Base-by-base conservation (phyloP, 2,329 filamentous ascomycete genomes). In the Sarocladium kiliense region DNA sequence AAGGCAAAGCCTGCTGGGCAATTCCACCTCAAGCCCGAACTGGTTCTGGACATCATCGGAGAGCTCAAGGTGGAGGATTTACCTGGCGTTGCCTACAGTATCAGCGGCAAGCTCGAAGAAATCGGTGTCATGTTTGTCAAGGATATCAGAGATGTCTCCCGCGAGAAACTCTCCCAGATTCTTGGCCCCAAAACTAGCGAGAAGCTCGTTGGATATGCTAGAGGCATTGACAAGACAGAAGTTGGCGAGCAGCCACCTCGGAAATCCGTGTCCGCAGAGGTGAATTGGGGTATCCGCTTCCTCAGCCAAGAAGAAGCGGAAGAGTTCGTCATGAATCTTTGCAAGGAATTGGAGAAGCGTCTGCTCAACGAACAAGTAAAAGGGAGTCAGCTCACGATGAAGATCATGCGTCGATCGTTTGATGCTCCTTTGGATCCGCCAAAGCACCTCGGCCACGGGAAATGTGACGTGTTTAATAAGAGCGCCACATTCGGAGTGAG, bases 271-370 rank as follows among this genome's bases (percentile, higher is more conserved):
- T 97, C 94, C 2, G 93, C 93, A 1, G 94, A 99, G 68, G 91
- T 99, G 59, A 99, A 94, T 64, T 99, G 94, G 94, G 94, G 95
- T 2, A 96, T 99, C 55, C 86, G 94, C 5, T 99, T 99, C 66
- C 84, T 94, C 61, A 95, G 81, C 58, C 91, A 97, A 65, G 80
- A 83, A n/a, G 93, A 99, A 70, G 92, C 91, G 0, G 93, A 97
- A 57, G 90, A 95, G 60, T 99, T 99, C 67, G 80, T 97, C 27
- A 76, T 84, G 58, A 94, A 89, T 60, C 75, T 99, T 0, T 94
- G 89, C 65, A 86, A 86, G 55, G 94, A 99, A 69, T 74, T 99
- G 6, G 86, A 92, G 62, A 87, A 86, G 55, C 82, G 94, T 1
- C 74, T 99, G 18, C 66, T 91, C 21, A 89, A 91, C 60, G 91